Conservation (phyloP, 441 rosid species). For the Pelargonium myrrhifolium region DNA sequence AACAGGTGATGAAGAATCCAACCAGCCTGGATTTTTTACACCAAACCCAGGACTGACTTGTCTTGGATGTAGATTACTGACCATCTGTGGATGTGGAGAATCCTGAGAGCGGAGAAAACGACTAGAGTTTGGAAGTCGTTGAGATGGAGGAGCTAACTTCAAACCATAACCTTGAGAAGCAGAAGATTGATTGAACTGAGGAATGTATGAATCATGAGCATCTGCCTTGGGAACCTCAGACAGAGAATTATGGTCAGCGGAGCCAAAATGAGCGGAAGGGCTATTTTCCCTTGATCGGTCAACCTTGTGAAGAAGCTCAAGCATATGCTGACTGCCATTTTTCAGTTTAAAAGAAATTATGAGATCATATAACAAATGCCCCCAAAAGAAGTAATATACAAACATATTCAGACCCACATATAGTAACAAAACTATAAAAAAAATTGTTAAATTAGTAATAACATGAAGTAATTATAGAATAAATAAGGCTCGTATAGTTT, state of each 20-base stretch:
- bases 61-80: background rate
- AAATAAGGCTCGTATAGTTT: background rate
- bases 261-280: constrained; percentile 19
- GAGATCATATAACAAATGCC: background rate
- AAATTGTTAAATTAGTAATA: background rate
- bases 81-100: constrained; percentile 3
- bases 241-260: constrained; percentile 15
- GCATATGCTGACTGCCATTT: constrained; percentile 2
- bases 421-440: background rate
- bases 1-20: background rate
- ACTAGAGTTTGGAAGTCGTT: constrained; percentile 37
- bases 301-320: constrained; percentile 28
- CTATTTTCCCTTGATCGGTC: constrained; percentile 29
- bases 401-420: background rate
- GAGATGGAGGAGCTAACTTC: constrained; percentile 60
- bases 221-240: constrained; percentile 18
- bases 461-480: background rate
- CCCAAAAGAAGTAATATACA: background rate
- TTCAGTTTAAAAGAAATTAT: background rate
- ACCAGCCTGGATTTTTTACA: background rate
- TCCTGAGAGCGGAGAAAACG: constrained; percentile 14
- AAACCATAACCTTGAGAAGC: constrained; percentile 35
- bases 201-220: constrained; percentile 6
- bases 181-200: constrained; percentile 22
- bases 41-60: background rate